Evolutionary conservation across 768 basidiomycete genomes (phyloP), one percentile per base, ranked within the genome.

Genomic region (Tricholoma hemisulphureum): DNA sequence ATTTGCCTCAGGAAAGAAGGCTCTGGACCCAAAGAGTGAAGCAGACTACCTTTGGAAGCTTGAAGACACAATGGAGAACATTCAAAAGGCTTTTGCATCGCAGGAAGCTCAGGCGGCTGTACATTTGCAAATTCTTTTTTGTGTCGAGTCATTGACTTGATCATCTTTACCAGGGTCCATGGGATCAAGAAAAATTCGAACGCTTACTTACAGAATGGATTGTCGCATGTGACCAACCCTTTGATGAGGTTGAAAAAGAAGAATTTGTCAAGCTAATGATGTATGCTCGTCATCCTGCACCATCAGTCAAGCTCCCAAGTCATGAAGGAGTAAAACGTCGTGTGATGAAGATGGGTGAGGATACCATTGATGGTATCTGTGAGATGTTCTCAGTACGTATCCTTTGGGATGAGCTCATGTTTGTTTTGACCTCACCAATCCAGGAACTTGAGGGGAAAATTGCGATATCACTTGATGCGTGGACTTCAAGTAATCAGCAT

Each of bases 381-480:
- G 24, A 46, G 24, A 46, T 46, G 18, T 24, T 46, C 21, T 13
- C 45, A 2, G 45, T 46, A 46, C 4, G 3, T 46, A 31, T 31
- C 29, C 5, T 31, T 31, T 31, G 29, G 6, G 5, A 6, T 31
- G 5, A 6, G 29, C 29, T n/a, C n/a, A n/a, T n/a, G n/a, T n/a
- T n/a, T n/a, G n/a, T n/a, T n/a, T n/a, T n/a, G n/a, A n/a, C 6
- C 29, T 31, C 29, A 31, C 29, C 29, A 5, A 31, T 31, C 10
- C 29, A 31, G 29, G 29, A 10, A 5, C 64, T 68, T 28, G 68
- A 69, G 10, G 29, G 29, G 29, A 31, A 31, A 10, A 10, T 31
- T 53, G 68, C 68, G 9, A 68, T 31, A 69, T 67, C 0, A 67
- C 67, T 9, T 45, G 55, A 23, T 68, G 68, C 31, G 24, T 51